These are phyloP conservation scores for Parathielavia appendiculata DNA, from an alignment of 495 filamentous ascomycete genomes.

Conservation along the genomic window DNA sequence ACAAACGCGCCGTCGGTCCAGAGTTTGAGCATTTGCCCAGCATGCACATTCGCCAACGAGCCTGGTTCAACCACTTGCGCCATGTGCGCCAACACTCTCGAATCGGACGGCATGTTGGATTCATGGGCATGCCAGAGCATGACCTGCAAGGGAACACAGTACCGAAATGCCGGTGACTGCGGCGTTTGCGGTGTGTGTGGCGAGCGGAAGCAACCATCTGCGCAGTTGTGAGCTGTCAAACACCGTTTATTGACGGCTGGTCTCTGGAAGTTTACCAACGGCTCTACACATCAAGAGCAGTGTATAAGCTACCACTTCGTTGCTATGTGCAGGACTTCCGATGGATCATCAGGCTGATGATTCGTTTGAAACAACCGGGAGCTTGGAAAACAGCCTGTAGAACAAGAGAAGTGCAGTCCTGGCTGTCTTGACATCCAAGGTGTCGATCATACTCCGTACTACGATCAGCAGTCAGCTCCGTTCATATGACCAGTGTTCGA, in stretches of 20 bases:
- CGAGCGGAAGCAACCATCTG: conserved; percentile 26
- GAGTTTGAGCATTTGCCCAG: conserved; percentile 40
- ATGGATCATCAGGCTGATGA: background rate
- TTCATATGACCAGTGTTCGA: background rate
- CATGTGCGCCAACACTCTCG: conserved; percentile 62
- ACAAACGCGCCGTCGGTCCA: background rate
- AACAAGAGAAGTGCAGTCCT: too few species aligned
- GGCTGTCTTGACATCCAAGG: too few species aligned
- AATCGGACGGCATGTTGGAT: conserved; percentile 41
- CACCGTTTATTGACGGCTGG: background rate
- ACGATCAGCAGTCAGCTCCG: background rate
- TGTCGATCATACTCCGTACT: background rate
- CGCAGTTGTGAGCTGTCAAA: background rate
- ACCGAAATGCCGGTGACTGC: conserved; percentile 60
- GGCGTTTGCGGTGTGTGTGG: conserved; percentile 65
- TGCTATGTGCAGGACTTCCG: background rate
- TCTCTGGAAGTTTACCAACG: background rate
- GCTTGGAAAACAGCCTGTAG: too few species aligned
- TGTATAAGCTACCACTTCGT: background rate
- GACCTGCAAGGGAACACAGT: conserved; percentile 48
- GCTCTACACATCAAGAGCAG: background rate
- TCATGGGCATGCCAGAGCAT: conserved; percentile 57
- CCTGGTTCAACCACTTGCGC: conserved; percentile 48
- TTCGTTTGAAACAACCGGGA: too few species aligned
- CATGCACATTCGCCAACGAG: conserved; percentile 61